Evolutionary conservation across 2,329 filamentous ascomycete genomes (phyloP).

Genomic region (Aspergillus sp.): DNA sequence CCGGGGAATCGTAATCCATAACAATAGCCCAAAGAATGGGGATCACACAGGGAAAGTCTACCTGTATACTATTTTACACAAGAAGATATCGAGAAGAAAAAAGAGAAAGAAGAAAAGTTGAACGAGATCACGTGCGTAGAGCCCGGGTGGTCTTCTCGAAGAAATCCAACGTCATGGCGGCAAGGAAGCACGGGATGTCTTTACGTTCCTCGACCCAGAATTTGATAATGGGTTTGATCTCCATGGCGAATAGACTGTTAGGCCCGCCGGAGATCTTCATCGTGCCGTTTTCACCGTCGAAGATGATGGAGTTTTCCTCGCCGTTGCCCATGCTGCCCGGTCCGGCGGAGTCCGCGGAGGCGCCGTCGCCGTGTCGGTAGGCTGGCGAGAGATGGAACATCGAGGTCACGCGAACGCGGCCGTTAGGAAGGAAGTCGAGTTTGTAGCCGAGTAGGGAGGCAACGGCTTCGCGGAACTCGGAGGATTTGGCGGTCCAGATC

Average conservation of each 20-base stretch:
- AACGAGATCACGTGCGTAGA: constrained; percentile 29
- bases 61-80: neutral
- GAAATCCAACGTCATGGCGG: constrained; percentile 88
- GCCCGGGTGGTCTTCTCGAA: constrained; percentile 63
- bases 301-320: constrained; percentile 65
- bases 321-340: constrained; percentile 46
- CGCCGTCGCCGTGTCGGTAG: constrained; percentile 42
- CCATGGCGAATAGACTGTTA: constrained; percentile 77
- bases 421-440: constrained; percentile 94
- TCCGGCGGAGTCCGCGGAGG: constrained; percentile 59
- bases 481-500: constrained; percentile 86
- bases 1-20: constrained; percentile 27
- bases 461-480: constrained; percentile 94
- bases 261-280: constrained; percentile 98
- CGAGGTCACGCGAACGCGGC: constrained; percentile 86
- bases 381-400: constrained; percentile 71
- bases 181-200: constrained; percentile 89
- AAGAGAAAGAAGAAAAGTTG: constrained; percentile 1
- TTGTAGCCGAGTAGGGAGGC: constrained; percentile 91
- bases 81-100: constrained; percentile 3
- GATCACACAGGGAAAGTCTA: neutral
- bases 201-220: constrained; percentile 96
- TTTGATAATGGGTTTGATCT: constrained; percentile 82
- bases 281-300: constrained; percentile 89
- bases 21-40: constrained; percentile 2